Percentiles rank a stretch among this genome's conserved stretches.
phyloP scores from a whole-genome alignment of 768 basidiomycete species.

The Mycena kentingensis region DNA sequence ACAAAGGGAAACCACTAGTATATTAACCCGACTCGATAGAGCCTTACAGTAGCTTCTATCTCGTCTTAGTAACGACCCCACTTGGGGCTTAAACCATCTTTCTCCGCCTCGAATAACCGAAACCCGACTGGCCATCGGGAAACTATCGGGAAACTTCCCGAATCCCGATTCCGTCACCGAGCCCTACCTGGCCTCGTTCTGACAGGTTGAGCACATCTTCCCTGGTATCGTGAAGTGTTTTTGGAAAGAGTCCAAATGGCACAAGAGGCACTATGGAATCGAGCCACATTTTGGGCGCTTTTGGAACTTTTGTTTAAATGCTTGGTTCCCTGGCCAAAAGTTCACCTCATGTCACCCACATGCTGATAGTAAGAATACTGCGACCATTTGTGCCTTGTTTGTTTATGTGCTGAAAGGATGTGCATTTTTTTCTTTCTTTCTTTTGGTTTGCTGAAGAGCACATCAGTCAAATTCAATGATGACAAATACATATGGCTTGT shows the following conservation, averaged over 20 bases:
- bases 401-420: constrained; percentile 26
- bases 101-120: too few species aligned
- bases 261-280: constrained; percentile 19
- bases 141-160: too few species aligned
- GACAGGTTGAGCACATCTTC: constrained; percentile 13
- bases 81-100: too few species aligned
- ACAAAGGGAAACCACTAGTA: too few species aligned
- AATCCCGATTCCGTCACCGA: too few species aligned
- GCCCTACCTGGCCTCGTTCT: too few species aligned
- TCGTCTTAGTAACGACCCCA: too few species aligned
- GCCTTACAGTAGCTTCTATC: too few species aligned
- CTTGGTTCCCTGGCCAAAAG: constrained; percentile 8
- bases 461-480: constrained; percentile 26
- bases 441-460: not conserved
- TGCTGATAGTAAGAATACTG: constrained; percentile 32
- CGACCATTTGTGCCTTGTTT: constrained; percentile 31
- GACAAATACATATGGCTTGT: constrained; percentile 32
- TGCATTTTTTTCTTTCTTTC: not conserved
- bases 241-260: constrained; percentile 11
- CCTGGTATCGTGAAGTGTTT: constrained; percentile 24
- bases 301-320: constrained; percentile 34
- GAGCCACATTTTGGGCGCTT: constrained; percentile 27
- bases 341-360: constrained; percentile 29
- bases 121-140: too few species aligned
- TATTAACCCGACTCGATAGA: too few species aligned